These are phyloP conservation scores for Globisporangium heterothallicum DNA, from an alignment of 352 stramenopile genomes.

Conservation along the genomic window DNA sequence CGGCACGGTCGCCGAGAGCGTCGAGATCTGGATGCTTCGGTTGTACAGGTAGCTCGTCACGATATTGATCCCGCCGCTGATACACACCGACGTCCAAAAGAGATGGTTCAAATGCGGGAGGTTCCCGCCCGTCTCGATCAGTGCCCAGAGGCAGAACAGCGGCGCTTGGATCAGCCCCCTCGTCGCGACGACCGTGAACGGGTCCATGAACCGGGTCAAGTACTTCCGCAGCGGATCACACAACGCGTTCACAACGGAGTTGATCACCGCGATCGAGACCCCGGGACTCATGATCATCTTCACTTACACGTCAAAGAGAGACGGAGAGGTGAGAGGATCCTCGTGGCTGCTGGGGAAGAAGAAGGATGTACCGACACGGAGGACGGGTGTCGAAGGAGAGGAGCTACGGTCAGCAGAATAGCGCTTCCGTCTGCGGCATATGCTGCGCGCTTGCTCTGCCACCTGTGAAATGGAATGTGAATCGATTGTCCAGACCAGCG, in stretches of 20 bases:
- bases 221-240: conserved; percentile 83
- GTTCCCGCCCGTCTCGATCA: conserved; percentile 44
- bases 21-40: conserved; percentile 79
- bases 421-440: no score
- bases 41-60: conserved; percentile 83
- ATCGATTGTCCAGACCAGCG: no score
- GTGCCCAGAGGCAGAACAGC: conserved; percentile 62
- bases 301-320: no score
- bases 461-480: no score
- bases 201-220: conserved; percentile 77
- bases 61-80: conserved; percentile 76
- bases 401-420: no score
- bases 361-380: no score
- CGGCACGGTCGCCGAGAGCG: conserved; percentile 65
- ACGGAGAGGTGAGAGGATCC: no score
- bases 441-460: no score
- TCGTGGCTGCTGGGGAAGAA: no score
- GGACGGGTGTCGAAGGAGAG: no score
- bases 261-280: conserved; percentile 71
- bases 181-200: conserved; percentile 67
- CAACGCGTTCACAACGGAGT: conserved; percentile 74
- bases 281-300: conserved; percentile 60
- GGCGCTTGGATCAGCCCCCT: conserved; percentile 68
- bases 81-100: conserved; percentile 74
- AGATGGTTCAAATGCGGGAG: conserved; percentile 65